Percentiles rank a stretch among this genome's conserved stretches.
Evolutionary conservation across 2,329 filamentous ascomycete species (phyloP).

Genomic region (Allantophomopsis lycopodina): DNA sequence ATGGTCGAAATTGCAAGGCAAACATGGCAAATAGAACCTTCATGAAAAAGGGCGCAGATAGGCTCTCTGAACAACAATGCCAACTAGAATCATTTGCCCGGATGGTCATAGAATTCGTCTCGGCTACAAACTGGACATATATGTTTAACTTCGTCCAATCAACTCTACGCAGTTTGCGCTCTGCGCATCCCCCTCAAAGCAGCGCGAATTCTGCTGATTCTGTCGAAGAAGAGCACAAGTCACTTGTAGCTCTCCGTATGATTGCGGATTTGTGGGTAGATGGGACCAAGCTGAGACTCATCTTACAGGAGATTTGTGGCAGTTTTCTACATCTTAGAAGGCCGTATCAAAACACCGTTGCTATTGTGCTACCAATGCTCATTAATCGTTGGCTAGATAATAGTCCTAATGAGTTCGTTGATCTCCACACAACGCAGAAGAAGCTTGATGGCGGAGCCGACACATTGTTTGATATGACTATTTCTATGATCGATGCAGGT

Average conservation of each 20-base stretch:
- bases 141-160: conserved; percentile 45
- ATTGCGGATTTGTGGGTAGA: conserved; percentile 54
- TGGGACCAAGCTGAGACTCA: conserved; percentile 40
- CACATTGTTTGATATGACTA: conserved; percentile 56
- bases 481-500: conserved; percentile 43
- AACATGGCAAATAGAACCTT: conserved; percentile 10
- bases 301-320: conserved; percentile 54
- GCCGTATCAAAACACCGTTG: conserved; percentile 48
- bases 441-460: conserved; percentile 53
- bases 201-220: conserved; percentile 9
- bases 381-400: conserved; percentile 54
- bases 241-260: conserved; percentile 41
- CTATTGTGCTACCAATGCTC: conserved; percentile 45
- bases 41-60: conserved; percentile 11
- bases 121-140: conserved; percentile 47
- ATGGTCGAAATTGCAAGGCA: conserved; percentile 10
- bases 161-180: conserved; percentile 11
- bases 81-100: conserved; percentile 41
- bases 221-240: conserved; percentile 7
- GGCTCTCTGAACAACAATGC: conserved; percentile 15
- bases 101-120: conserved; percentile 47
- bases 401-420: conserved; percentile 49
- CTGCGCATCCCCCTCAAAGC: conserved; percentile 12
- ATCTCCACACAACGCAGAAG: conserved; percentile 43
- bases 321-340: conserved; percentile 54